Conservation (phyloP, 768 basidiomycete genomes). For the Tulasnella sp. region DNA sequence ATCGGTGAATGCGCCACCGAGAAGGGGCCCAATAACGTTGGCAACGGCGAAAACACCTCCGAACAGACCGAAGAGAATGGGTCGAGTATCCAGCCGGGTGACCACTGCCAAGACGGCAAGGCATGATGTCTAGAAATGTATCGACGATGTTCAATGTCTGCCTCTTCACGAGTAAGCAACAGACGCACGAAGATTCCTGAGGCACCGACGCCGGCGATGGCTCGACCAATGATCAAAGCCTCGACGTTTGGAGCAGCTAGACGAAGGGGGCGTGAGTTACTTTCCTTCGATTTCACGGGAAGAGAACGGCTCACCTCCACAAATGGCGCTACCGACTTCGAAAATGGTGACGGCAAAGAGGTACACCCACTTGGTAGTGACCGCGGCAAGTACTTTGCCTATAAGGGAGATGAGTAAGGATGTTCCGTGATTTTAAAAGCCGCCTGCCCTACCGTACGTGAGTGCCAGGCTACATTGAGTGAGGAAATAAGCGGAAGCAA, state of each 20-base stretch:
- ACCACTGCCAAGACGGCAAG: constrained; percentile 41
- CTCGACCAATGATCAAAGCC: constrained; percentile 50
- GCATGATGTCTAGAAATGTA: constrained; percentile 25
- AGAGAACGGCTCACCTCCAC: constrained; percentile 41
- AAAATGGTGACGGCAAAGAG: constrained; percentile 44
- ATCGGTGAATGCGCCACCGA: constrained; percentile 46
- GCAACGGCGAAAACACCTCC: constrained; percentile 45
- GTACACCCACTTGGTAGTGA: constrained; percentile 44
- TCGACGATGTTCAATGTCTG: background rate
- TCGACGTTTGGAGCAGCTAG: constrained; percentile 39
- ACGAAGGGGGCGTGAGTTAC: background rate
- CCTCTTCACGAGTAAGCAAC: constrained; percentile 16
- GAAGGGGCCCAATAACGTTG: constrained; percentile 36
- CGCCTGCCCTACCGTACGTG: constrained; percentile 28
- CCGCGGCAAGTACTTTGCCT: constrained; percentile 35
- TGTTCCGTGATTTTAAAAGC: background rate
- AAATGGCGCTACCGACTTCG: constrained; percentile 53
- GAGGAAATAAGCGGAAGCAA: constrained; percentile 36
- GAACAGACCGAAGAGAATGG: constrained; percentile 49
- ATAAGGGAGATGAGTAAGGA: constrained; percentile 30
- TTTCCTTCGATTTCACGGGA: background rate
- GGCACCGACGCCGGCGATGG: constrained; percentile 53
- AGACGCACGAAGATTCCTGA: constrained; percentile 45
- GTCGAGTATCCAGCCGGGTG: constrained; percentile 39
- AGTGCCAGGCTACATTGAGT: constrained; percentile 36